These are phyloP conservation scores for Pleodorina starrii DNA, from an alignment of 139 green algal species.

Conservation along the genomic window DNA sequence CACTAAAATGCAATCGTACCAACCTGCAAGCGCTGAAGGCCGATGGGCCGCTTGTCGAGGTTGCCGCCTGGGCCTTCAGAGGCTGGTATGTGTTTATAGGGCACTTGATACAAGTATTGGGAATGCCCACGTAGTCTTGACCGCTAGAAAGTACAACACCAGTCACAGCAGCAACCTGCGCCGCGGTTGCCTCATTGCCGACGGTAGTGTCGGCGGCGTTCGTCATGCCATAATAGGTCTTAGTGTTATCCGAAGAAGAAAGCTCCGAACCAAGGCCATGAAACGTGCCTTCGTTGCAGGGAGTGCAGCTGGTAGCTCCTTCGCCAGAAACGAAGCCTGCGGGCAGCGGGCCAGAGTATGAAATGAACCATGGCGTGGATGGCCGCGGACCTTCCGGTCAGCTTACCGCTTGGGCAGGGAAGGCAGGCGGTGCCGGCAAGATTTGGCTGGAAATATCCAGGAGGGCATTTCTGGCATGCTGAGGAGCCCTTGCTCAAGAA, in stretches of 20 bases:
- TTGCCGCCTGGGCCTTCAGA: constrained; percentile 16
- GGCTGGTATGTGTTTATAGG: constrained; percentile 46
- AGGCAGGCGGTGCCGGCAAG: constrained; percentile 30
- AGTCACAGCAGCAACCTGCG: neutral
- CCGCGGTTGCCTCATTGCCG: neutral
- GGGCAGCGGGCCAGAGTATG: neutral
- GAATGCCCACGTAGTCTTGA: neutral
- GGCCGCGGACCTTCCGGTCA: neutral
- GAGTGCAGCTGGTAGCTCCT: constrained; percentile 3
- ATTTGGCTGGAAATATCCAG: constrained; percentile 45
- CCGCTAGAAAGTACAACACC: neutral
- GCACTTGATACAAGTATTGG: constrained; percentile 46
- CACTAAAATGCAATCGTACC: neutral
- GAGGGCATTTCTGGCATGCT: constrained; percentile 23
- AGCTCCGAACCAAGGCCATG: constrained; percentile 10
- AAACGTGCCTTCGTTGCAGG: constrained; percentile 35
- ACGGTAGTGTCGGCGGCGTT: neutral
- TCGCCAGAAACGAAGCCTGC: constrained; percentile 13
- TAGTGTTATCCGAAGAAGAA: neutral
- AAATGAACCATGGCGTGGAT: neutral
- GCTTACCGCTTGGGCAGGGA: constrained; percentile 43
- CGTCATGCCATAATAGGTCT: neutral
- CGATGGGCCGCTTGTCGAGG: neutral
- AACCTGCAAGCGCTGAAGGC: constrained; percentile 39
- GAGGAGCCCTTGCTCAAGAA: neutral